phyloP scores from a whole-genome alignment of 164 flowering plant genomes.

The Dillenia turbinata region DNA sequence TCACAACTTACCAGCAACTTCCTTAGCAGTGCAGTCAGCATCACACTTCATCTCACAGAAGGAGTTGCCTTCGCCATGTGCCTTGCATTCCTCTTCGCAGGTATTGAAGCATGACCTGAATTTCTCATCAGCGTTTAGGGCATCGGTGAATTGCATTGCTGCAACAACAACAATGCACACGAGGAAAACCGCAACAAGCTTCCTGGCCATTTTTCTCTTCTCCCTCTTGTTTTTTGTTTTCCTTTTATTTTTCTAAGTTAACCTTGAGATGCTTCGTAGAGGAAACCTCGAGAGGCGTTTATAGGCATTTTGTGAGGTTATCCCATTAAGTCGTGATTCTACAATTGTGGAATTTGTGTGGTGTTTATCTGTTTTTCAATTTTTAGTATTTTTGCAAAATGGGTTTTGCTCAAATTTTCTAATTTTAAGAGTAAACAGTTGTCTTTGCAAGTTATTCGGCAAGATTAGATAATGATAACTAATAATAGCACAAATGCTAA shows the following conservation, averaged over 20 bases:
- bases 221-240: background rate
- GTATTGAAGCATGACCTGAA: background rate
- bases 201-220: slow-evolving; percentile 14
- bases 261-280: too few species aligned
- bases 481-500: too few species aligned
- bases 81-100: slow-evolving; percentile 5
- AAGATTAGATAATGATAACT: too few species aligned
- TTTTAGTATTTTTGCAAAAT: too few species aligned
- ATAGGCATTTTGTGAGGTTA: too few species aligned
- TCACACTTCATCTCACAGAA: slow-evolving; percentile 9
- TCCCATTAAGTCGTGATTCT: too few species aligned
- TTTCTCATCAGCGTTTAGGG: background rate
- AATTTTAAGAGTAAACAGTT: too few species aligned
- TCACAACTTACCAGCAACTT: background rate
- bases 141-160: slow-evolving; percentile 1
- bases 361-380: too few species aligned
- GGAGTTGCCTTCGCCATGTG: background rate
- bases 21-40: slow-evolving; percentile 2
- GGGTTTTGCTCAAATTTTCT: too few species aligned
- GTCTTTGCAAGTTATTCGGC: too few species aligned
- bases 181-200: slow-evolving; percentile 18
- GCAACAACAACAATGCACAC: slow-evolving; percentile 18
- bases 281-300: too few species aligned
- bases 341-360: too few species aligned
- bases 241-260: background rate